Conservation (phyloP, 805 yeast species). For the Ogataea wickerhamii region DNA sequence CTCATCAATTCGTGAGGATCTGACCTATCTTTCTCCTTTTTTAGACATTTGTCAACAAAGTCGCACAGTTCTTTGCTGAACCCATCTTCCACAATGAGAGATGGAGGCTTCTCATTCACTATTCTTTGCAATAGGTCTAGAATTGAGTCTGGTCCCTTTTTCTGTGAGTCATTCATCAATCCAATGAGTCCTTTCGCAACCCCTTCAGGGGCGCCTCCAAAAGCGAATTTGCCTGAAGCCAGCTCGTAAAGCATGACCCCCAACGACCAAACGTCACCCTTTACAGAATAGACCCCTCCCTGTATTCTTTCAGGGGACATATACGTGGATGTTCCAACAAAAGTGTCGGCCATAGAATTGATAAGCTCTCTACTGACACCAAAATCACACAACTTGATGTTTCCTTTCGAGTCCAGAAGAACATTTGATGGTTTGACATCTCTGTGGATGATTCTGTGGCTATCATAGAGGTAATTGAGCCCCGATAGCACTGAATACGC, state of each 20-base stretch:
- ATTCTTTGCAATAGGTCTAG: constrained; percentile 87
- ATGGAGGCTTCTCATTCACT: constrained; percentile 90
- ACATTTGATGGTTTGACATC: constrained; percentile 97
- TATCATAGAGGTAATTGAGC: constrained; percentile 71
- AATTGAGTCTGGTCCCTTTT: constrained; percentile 70
- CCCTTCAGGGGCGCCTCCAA: constrained; percentile 51
- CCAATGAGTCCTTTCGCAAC: constrained; percentile 23
- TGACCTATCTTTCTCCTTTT: constrained; percentile 69
- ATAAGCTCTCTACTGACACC: constrained; percentile 92
- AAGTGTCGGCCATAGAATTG: constrained; percentile 94
- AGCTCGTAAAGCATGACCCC: constrained; percentile 88
- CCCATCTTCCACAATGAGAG: constrained; percentile 42
- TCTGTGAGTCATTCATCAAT: constrained; percentile 16
- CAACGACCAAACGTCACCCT: constrained; percentile 95
- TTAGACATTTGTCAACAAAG: constrained; percentile 71
- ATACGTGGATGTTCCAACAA: constrained; percentile 96
- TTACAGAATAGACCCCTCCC: constrained; percentile 90
- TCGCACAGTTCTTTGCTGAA: constrained; percentile 52
- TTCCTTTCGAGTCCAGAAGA: constrained; percentile 79
- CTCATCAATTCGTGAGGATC: constrained; percentile 67
- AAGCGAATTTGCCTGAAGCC: constrained; percentile 81
- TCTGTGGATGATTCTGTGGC: constrained; percentile 87
- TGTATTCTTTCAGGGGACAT: constrained; percentile 98
- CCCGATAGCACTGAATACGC: constrained; percentile 78
- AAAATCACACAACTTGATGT: constrained; percentile 90